Conservation (phyloP, 2,329 filamentous ascomycete genomes). For the Fusarium beomiforme region DNA sequence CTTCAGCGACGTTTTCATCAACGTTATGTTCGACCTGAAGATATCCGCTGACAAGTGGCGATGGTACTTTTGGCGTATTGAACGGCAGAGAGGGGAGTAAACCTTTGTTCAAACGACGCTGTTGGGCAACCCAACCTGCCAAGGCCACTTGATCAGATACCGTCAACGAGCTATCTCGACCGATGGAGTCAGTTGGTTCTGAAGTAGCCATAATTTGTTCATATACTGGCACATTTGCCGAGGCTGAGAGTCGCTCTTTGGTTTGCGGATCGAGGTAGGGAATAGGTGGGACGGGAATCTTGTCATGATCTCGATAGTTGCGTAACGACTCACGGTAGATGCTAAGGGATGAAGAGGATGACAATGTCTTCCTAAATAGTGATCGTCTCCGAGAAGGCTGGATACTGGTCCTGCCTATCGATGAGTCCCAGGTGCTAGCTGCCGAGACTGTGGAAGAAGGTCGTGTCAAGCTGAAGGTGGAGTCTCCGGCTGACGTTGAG, state of each 20-base stretch:
- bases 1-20: background rate
- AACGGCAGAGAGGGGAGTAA: background rate
- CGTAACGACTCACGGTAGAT: background rate
- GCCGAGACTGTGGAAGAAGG: slow-evolving; percentile 12
- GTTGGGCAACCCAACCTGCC: slow-evolving; percentile 20
- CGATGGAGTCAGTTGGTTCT: background rate
- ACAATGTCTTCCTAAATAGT: background rate
- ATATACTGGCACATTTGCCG: background rate
- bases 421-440: slow-evolving; percentile 15
- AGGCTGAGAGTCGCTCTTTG: slow-evolving; percentile 4
- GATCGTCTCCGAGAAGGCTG: background rate
- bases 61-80: background rate
- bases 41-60: background rate
- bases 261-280: background rate
- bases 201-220: background rate
- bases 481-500: background rate
- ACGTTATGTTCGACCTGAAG: background rate
- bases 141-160: slow-evolving; percentile 20
- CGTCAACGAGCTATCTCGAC: background rate
- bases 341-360: slow-evolving; percentile 11
- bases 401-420: background rate
- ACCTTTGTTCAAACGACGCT: slow-evolving; percentile 8
- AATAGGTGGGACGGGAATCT: background rate
- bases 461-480: slow-evolving; percentile 8
- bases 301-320: background rate